Percentiles rank a stretch among this genome's conserved stretches.
Conservation (phyloP, 2,329 filamentous ascomycete genomes). For the Diplodia mutila region DNA sequence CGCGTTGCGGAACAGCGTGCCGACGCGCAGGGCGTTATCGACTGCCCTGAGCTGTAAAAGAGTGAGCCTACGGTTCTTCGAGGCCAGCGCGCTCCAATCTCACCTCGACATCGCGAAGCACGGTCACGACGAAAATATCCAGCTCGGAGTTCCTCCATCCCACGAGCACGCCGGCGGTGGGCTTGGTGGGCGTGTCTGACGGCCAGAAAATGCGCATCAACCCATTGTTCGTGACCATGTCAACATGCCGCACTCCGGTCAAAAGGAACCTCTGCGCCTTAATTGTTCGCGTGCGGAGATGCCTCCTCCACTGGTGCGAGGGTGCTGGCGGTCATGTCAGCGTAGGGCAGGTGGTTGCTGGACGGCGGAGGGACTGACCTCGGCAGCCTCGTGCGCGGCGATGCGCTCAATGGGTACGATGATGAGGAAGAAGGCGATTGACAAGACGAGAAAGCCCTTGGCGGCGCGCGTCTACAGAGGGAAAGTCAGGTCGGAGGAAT, state of each 20-base stretch:
- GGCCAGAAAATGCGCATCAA: conserved; percentile 99
- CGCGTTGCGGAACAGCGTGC: conserved; percentile 80
- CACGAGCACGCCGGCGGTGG: conserved; percentile 81
- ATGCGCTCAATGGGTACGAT: conserved; percentile 83
- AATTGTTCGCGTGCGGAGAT: conserved; percentile 96
- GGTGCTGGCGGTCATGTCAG: conserved; percentile 64
- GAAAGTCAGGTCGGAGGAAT: neutral
- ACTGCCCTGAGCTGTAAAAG: conserved; percentile 70
- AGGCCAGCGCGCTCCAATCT: conserved; percentile 37
- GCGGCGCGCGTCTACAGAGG: conserved; percentile 73
- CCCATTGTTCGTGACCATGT: conserved; percentile 72
- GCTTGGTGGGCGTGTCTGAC: conserved; percentile 75
- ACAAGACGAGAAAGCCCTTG: conserved; percentile 82
- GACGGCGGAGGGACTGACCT: conserved; percentile 63
- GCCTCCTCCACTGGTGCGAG: conserved; percentile 73
- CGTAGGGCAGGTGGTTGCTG: neutral
- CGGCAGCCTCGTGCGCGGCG: conserved; percentile 75
- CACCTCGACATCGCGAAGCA: conserved; percentile 90
- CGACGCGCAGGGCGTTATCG: conserved; percentile 82
- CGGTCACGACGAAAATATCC: conserved; percentile 86
- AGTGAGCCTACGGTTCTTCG: conserved; percentile 15
- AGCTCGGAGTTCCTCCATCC: conserved; percentile 93
- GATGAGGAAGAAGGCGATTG: conserved; percentile 80
- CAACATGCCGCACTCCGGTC: conserved; percentile 59
- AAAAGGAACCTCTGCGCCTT: conserved; percentile 92